Evolutionary conservation across 129 eudicot genomes (phyloP), one percentile per base, ranked within the genome.

Genomic region (Flaveria ramosissima): DNA sequence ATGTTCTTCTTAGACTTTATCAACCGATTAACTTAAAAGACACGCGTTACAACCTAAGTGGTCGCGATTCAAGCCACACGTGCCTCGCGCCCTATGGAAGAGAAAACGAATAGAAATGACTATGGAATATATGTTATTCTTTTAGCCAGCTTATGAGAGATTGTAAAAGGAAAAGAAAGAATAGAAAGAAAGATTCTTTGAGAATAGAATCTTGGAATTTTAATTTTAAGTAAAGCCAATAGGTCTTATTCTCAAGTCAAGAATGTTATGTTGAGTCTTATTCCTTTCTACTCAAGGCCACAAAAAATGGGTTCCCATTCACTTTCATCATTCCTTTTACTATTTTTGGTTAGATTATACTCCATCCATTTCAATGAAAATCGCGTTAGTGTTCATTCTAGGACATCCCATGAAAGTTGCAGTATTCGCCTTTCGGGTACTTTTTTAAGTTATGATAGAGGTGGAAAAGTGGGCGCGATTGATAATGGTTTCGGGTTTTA

Each of bases 251-350:
- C 84, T 67, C 84, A 80, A 74, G 80, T 77, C 92, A 86, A 88
- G 92, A 87, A 92, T 86, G 78, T 92, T 75, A 92, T 86, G 80
- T 89, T 75, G 71, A 66, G 74, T 86, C 75, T 55, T 81, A 85
- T 80, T 92, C 85, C 70, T 84, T 86, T 75, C 92, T 68, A 76
- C 82, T 86, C 79, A 55, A 85, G 83, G 73, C 96, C 97, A 88
- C 93, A 63, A 84, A 88, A 88, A 88, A 91, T 88, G 95, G 95
- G 85, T 91, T 86, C 84, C 80, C 84, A 68, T 80, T 80, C 88
- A 80, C 71, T 71, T 74, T 46, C 77, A 70, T 80, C 84, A 68
- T 67, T 56, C 75, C 75, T 74, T 80, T 74, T 67, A 80, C 84
- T 71, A 76, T 81, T 83, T 66, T 80, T 85, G 75, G 78, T 72